Percentiles rank a stretch among this genome's conserved stretches.
These are phyloP conservation scores for Verticillium longisporum DNA, from an alignment of 2,329 filamentous ascomycete genomes.

Conservation along the genomic window DNA sequence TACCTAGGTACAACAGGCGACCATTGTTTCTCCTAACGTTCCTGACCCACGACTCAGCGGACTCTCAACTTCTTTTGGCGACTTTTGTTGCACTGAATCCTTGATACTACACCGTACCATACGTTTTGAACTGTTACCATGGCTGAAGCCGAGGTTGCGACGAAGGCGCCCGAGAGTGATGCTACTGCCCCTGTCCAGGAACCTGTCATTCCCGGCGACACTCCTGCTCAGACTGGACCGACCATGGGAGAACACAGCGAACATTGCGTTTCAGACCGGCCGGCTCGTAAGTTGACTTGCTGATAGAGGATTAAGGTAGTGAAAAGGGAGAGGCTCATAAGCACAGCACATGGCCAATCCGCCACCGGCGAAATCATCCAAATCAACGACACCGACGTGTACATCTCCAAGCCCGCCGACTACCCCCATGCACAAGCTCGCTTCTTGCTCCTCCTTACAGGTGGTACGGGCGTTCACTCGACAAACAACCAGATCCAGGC, in stretches of 20 bases:
- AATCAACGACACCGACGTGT: slow-evolving; percentile 67
- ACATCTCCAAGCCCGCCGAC: slow-evolving; percentile 75
- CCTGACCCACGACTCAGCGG: neutral
- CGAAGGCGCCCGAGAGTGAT: slow-evolving; percentile 68
- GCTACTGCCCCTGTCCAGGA: slow-evolving; percentile 35
- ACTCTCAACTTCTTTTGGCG: neutral
- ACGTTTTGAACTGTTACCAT: slow-evolving; percentile 30
- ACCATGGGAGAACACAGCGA: slow-evolving; percentile 52
- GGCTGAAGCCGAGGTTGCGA: slow-evolving; percentile 62
- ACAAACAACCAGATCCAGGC: slow-evolving; percentile 86
- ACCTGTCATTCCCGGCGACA: slow-evolving; percentile 19
- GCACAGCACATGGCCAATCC: slow-evolving; percentile 49
- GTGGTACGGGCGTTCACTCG: slow-evolving; percentile 74
- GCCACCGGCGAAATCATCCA: slow-evolving; percentile 68
- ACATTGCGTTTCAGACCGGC: slow-evolving; percentile 61
- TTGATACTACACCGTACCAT: neutral
- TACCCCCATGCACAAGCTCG: slow-evolving; percentile 73
- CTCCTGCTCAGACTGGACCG: slow-evolving; percentile 23
- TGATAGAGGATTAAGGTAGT: neutral
- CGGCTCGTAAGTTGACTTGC: slow-evolving; percentile 27
- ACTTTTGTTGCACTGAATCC: neutral
- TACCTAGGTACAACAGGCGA: neutral
- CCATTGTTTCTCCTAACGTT: neutral
- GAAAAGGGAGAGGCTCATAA: neutral
- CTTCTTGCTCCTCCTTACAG: slow-evolving; percentile 73